A percentile compares a stretch with the other conserved stretches of the same genome.
phyloP scores from a whole-genome alignment of 257 asterid species.

The Anisodus acutangulus region DNA sequence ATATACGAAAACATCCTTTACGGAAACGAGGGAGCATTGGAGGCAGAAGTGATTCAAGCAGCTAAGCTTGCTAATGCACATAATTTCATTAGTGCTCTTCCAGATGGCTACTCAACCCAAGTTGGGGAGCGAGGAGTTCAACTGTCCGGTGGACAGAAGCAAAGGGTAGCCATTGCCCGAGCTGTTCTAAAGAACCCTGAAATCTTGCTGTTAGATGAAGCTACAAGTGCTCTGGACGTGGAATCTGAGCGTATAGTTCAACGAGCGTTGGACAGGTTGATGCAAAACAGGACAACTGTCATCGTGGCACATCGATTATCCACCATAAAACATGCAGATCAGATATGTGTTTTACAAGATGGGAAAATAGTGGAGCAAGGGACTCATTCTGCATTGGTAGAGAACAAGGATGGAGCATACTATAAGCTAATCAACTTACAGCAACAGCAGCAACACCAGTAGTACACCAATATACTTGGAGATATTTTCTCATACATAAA shows the following conservation, averaged over 20 bases:
- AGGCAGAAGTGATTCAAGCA: slow-evolving; percentile 82
- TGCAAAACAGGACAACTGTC: slow-evolving; percentile 73
- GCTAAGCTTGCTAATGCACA: slow-evolving; percentile 94
- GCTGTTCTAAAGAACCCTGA: slow-evolving; percentile 79
- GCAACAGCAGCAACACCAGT: slow-evolving; percentile 50
- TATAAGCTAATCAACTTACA: slow-evolving; percentile 69
- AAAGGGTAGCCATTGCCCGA: slow-evolving; percentile 83
- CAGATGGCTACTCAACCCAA: slow-evolving; percentile 82
- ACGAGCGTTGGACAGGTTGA: slow-evolving; percentile 68
- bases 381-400: slow-evolving; percentile 67
- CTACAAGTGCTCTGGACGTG: slow-evolving; percentile 81
- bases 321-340: slow-evolving; percentile 70
- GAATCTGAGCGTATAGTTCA: slow-evolving; percentile 77
- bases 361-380: slow-evolving; percentile 84
- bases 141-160: slow-evolving; percentile 87
- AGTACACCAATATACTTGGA: slow-evolving; percentile 27
- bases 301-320: slow-evolving; percentile 81
- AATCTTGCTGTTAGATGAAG: slow-evolving; percentile 75
- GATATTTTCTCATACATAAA: slow-evolving; percentile 22
- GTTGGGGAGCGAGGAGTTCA: slow-evolving; percentile 89
- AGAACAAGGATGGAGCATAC: slow-evolving; percentile 72
- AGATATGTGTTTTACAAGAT: slow-evolving; percentile 72
- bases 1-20: slow-evolving; percentile 86
- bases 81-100: slow-evolving; percentile 72
- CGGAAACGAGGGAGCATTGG: slow-evolving; percentile 94